phyloP scores from a whole-genome alignment of 2,329 filamentous ascomycete species.

The Magnaporthiopsis incrustans region DNA sequence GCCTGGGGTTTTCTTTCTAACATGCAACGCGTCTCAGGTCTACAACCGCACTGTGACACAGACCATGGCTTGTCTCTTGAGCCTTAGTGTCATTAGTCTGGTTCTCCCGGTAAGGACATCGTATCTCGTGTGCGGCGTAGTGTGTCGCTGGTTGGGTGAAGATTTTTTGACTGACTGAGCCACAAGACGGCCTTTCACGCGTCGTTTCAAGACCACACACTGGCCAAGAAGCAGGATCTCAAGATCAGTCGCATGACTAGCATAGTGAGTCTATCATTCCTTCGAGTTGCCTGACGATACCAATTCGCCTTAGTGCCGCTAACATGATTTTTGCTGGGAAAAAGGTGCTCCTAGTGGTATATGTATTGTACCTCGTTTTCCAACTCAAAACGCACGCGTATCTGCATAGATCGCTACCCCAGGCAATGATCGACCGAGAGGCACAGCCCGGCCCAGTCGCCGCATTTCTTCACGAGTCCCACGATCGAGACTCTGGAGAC shows the following conservation, averaged over 20 bases:
- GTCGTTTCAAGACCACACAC: conserved; percentile 57
- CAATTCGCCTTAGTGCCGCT: not conserved
- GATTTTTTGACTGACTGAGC: not conserved
- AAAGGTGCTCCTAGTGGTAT: conserved; percentile 70
- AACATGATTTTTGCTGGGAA: conserved; percentile 19
- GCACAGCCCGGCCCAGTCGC: conserved; percentile 77
- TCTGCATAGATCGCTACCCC: conserved; percentile 86
- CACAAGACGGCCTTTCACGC: conserved; percentile 79
- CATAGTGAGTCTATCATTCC: conserved; percentile 47
- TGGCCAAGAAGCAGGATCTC: conserved; percentile 64
- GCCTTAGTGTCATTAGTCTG: conserved; percentile 82
- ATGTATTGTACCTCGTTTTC: conserved; percentile 76
- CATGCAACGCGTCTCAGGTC: conserved; percentile 42
- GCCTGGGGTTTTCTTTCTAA: not conserved
- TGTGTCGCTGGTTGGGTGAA: not conserved
- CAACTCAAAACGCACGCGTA: conserved; percentile 89
- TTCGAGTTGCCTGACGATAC: not conserved
- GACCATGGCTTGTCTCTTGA: conserved; percentile 90
- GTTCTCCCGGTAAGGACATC: conserved; percentile 58
- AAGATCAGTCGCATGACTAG: conserved; percentile 87
- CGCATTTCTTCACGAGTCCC: conserved; percentile 68
- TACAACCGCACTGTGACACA: conserved; percentile 95
- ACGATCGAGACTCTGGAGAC: not conserved
- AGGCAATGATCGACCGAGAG: conserved; percentile 88
- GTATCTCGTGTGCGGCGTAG: not conserved